A percentile compares a stretch with the other conserved stretches of the same genome.
Conservation (phyloP, 495 filamentous ascomycete genomes). For the Astrocystis sublimbata region DNA sequence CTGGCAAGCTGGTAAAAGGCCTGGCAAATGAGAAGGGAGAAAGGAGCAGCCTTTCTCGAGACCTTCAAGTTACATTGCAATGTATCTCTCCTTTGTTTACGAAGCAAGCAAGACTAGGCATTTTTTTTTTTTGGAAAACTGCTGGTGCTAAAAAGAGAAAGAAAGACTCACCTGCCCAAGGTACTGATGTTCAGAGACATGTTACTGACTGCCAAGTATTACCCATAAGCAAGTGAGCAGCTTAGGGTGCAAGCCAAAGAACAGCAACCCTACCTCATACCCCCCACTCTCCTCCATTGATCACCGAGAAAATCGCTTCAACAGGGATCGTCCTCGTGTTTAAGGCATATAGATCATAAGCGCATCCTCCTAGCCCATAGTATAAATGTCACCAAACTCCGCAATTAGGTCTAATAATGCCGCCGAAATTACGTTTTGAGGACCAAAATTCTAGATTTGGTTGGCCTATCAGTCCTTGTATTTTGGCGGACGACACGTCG, state of each 20-base stretch:
- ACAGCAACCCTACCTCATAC: neutral
- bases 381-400: slow-evolving; percentile 20
- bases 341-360: slow-evolving; percentile 13
- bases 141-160: no score
- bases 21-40: no score
- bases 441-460: slow-evolving; percentile 24
- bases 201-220: no score
- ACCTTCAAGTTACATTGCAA: no score
- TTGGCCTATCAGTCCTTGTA: slow-evolving; percentile 45
- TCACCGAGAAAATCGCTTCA: neutral
- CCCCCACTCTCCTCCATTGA: neutral
- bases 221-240: no score
- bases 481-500: slow-evolving; percentile 60
- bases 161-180: no score
- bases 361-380: slow-evolving; percentile 30
- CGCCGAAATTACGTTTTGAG: slow-evolving; percentile 16
- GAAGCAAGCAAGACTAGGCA: no score
- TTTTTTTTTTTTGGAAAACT: no score
- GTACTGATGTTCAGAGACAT: neutral
- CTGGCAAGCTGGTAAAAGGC: no score
- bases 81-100: no score
- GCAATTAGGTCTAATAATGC: slow-evolving; percentile 32
- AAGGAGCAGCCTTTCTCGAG: no score
- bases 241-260: no score
- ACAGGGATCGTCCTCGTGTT: slow-evolving; percentile 24